phyloP scores from a whole-genome alignment of 495 filamentous ascomycete species.

The Beverwykella pulmonaria region DNA sequence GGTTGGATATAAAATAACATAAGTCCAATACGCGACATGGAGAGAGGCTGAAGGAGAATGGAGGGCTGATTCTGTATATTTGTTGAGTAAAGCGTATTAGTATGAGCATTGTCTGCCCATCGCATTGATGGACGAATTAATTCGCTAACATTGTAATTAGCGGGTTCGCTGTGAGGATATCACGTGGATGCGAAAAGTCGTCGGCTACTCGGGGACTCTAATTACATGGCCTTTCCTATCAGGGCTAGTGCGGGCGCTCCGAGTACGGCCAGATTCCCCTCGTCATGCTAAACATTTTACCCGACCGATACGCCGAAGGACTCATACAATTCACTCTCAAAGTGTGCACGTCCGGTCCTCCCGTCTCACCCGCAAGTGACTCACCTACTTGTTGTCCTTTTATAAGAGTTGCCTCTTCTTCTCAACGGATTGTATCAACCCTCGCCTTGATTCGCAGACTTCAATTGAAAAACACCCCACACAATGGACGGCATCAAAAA shows the following conservation, averaged over 20 bases:
- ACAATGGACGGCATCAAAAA: slow-evolving; percentile 78
- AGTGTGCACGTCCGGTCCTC: background rate
- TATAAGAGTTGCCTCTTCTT: background rate
- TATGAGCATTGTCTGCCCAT: too few species aligned
- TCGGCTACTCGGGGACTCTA: background rate
- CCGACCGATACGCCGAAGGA: background rate
- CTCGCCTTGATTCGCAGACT: background rate
- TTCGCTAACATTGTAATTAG: too few species aligned
- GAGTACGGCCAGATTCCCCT: background rate
- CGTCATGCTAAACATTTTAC: background rate
- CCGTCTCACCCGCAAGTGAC: background rate
- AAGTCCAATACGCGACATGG: too few species aligned
- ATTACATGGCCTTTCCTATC: too few species aligned
- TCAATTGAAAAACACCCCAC: background rate
- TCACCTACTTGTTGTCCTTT: background rate
- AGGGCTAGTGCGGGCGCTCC: too few species aligned
- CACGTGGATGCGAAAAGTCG: too few species aligned
- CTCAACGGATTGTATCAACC: background rate
- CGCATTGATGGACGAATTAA: too few species aligned
- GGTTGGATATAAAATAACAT: too few species aligned
- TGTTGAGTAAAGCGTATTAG: too few species aligned
- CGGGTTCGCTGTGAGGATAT: too few species aligned
- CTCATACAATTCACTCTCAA: background rate
- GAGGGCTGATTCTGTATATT: too few species aligned
- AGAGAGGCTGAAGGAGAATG: too few species aligned